Base-by-base conservation (phyloP, 345 rosid species). In the Moringa oleifera region DNA sequence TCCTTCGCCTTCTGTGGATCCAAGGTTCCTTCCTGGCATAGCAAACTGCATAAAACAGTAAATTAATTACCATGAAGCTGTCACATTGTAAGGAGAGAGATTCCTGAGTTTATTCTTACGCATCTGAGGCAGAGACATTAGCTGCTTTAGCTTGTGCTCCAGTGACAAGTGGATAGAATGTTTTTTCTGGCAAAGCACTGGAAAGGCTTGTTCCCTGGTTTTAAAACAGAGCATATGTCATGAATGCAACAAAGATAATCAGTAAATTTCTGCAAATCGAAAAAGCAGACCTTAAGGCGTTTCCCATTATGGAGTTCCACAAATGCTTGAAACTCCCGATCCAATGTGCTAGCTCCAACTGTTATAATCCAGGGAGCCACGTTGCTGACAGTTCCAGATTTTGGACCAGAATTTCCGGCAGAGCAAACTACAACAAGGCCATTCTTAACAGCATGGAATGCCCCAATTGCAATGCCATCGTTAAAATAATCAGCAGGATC, bases 281-380 rank as follows among this genome's bases (percentile, higher is more conserved):
- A 19, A 45, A 12, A 53, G 2, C 17, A 0, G 53, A 75, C 72
- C 69, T 73, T 57, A 55, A 80, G 66, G 15, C 64, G 67, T 36
- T 57, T 21, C 0, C 87, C 86, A n/a, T 77, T 79, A 0, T 51
- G 65, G 17, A 84, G 79, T 7, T 72, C 58, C 7, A 80, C 83
- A 24, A 28, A 63, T 16, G 77, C 46, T 21, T 72, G 71, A 47
- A 84, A 82, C 51, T 74, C 73, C 0, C 93, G 66, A 57, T 83
- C 92, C 18, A 75, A 13, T 1, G 87, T 78, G 67, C 92, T 81
- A 0, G 92, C 92, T 49, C 72, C 92, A 1, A 81, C 89, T 0
- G 92, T 83, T 22, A 84, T 45, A 0, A 83, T 59, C 92, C 92
- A 86, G 2, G 89, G 92, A 1, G 89, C 69, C 18, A 70, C 53